phyloP scores from a whole-genome alignment of 1,284 basidiomycete species.

The Stereum hirsutum region DNA sequence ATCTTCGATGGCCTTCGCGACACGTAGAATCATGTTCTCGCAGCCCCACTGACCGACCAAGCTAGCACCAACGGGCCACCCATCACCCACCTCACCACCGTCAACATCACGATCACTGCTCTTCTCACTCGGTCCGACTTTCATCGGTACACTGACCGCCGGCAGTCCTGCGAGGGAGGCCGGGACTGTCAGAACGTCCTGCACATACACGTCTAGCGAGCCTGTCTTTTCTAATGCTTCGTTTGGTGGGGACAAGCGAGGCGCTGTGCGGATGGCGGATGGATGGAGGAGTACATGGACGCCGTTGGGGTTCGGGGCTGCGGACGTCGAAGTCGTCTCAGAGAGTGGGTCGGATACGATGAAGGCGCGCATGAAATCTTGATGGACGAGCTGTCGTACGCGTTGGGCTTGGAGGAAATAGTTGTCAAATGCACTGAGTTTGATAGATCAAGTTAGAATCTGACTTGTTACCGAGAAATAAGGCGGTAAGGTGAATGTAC shows the following conservation, averaged over 20 bases:
- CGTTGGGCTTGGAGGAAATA: conserved; percentile 91
- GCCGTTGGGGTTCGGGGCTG: conserved; percentile 17
- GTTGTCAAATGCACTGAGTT: conserved; percentile 88
- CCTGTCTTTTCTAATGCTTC: conserved; percentile 7
- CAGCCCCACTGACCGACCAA: conserved; percentile 88
- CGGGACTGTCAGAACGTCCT: conserved; percentile 90
- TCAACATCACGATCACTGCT: conserved; percentile 9
- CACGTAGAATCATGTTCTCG: conserved; percentile 55
- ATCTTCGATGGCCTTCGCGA: conserved; percentile 41
- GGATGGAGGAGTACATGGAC: conserved; percentile 85
- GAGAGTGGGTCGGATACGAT: conserved; percentile 38
- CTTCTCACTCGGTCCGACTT: no score
- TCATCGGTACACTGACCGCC: conserved; percentile 69
- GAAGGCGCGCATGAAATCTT: conserved; percentile 74
- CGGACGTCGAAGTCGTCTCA: conserved; percentile 2
- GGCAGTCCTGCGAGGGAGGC: conserved; percentile 88
- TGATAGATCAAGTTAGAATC: background rate
- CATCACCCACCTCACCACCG: conserved; percentile 31
- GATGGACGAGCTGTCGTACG: conserved; percentile 61
- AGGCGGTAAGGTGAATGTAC: conserved; percentile 17
- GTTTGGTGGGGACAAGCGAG: conserved; percentile 29
- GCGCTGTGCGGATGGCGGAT: conserved; percentile 75
- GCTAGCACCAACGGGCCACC: conserved; percentile 84
- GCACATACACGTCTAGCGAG: conserved; percentile 61
- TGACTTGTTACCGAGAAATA: background rate